Evolutionary conservation across 768 basidiomycete genomes (phyloP).

Genomic region (Neoboletus magnificus): DNA sequence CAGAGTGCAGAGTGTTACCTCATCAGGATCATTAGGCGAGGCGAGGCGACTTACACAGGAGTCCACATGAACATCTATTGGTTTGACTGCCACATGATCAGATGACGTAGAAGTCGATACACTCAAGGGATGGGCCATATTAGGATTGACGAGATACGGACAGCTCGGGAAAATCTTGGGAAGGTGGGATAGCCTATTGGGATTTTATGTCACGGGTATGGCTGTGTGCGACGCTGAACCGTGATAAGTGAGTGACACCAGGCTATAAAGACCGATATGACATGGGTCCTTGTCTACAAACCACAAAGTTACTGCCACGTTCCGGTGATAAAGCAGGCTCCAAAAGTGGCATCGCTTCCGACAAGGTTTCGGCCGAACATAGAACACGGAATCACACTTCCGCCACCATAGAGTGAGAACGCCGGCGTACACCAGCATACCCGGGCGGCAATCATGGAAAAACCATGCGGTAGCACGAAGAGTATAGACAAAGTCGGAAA

Average conservation of each 20-base stretch:
- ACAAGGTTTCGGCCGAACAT: background rate
- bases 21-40: background rate
- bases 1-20: background rate
- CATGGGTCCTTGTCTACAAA: background rate
- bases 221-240: background rate
- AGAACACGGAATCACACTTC: background rate
- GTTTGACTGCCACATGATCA: background rate
- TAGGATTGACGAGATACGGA: background rate
- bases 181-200: background rate
- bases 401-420: background rate
- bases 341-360: background rate
- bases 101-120: background rate
- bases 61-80: background rate
- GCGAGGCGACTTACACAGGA: background rate
- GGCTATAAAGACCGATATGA: background rate
- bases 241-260: background rate
- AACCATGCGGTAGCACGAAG: constrained; percentile 1
- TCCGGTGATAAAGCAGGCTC: background rate
- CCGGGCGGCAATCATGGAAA: background rate
- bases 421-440: background rate
- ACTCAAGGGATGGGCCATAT: background rate
- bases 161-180: background rate
- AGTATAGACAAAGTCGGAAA: background rate
- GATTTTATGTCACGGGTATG: constrained; percentile 1
- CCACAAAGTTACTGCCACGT: background rate